phyloP scores from a whole-genome alignment of 257 asterid genomes.

The Thymus mandschuricus region DNA sequence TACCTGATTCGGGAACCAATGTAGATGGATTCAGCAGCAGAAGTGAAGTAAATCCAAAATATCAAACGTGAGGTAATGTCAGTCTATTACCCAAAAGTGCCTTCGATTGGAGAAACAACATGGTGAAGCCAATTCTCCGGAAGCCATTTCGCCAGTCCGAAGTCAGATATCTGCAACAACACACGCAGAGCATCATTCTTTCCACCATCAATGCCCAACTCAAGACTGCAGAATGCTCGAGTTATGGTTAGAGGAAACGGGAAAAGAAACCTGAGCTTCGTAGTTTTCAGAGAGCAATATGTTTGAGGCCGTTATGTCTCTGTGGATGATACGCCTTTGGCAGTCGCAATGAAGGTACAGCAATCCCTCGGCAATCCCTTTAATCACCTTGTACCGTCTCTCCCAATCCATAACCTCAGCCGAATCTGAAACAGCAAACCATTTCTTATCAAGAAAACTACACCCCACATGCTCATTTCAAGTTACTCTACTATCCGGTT shows the following conservation, averaged over 20 bases:
- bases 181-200: conserved; percentile 8
- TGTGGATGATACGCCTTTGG: conserved; percentile 84
- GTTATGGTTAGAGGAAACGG: neutral
- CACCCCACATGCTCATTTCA: neutral
- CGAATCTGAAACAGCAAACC: conserved; percentile 50
- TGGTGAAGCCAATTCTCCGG: conserved; percentile 92
- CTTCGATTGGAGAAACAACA: conserved; percentile 94
- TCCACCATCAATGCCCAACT: neutral
- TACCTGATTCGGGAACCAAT: conserved; percentile 48
- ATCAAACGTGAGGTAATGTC: neutral
- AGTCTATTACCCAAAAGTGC: conserved; percentile 82
- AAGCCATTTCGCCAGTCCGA: conserved; percentile 96
- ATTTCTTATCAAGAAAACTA: conserved; percentile 28
- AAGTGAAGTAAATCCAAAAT: neutral
- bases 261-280: conserved; percentile 70
- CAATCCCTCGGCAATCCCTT: conserved; percentile 87
- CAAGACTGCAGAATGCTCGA: neutral
- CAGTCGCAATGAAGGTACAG: conserved; percentile 80
- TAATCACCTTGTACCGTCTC: conserved; percentile 66
- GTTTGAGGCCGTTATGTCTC: conserved; percentile 96
- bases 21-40: neutral
- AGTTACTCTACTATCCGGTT: neutral
- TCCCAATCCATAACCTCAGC: conserved; percentile 65
- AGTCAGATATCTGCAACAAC: conserved; percentile 84
- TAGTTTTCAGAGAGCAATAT: conserved; percentile 75